phyloP scores from a whole-genome alignment of 2,329 filamentous ascomycete genomes.

The Talaromyces sp. region DNA sequence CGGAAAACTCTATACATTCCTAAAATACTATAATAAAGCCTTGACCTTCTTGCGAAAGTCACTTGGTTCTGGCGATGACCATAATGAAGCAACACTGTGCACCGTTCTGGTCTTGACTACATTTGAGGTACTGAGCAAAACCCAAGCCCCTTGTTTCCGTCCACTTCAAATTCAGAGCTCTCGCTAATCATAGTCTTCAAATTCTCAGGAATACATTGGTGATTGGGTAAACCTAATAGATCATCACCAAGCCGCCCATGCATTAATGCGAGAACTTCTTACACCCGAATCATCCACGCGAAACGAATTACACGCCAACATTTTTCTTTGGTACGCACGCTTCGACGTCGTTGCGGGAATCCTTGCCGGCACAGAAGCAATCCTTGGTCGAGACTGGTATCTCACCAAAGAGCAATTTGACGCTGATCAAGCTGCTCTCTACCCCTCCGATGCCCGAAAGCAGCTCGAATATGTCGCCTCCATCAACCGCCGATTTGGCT shows the following conservation, averaged over 20 bases:
- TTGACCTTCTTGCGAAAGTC: constrained; percentile 74
- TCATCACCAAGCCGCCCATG: constrained; percentile 86
- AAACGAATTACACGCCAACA: constrained; percentile 69
- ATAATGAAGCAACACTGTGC: constrained; percentile 73
- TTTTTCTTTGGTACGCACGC: constrained; percentile 85
- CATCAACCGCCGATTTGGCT: constrained; percentile 70
- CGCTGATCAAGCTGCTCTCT: constrained; percentile 57
- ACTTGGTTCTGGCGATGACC: constrained; percentile 70
- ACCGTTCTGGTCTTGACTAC: constrained; percentile 91
- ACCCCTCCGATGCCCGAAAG: constrained; percentile 66
- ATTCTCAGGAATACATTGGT: constrained; percentile 80
- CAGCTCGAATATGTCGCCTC: constrained; percentile 70
- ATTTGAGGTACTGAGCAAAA: constrained; percentile 70
- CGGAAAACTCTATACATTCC: constrained; percentile 77
- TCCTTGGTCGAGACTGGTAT: constrained; percentile 79
- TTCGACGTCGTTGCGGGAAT: constrained; percentile 86
- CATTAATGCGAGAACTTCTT: constrained; percentile 77
- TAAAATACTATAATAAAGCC: constrained; percentile 88
- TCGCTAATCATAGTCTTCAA: constrained; percentile 2
- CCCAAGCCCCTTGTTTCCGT: neutral
- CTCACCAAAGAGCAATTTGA: constrained; percentile 65
- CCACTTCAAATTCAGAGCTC: neutral
- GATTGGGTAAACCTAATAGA: constrained; percentile 94
- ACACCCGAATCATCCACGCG: constrained; percentile 74
- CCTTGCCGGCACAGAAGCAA: constrained; percentile 75